Percentiles rank a stretch among this genome's conserved stretches.
Evolutionary conservation across 768 basidiomycete species (phyloP).

Genomic region (Russula dissimulans): DNA sequence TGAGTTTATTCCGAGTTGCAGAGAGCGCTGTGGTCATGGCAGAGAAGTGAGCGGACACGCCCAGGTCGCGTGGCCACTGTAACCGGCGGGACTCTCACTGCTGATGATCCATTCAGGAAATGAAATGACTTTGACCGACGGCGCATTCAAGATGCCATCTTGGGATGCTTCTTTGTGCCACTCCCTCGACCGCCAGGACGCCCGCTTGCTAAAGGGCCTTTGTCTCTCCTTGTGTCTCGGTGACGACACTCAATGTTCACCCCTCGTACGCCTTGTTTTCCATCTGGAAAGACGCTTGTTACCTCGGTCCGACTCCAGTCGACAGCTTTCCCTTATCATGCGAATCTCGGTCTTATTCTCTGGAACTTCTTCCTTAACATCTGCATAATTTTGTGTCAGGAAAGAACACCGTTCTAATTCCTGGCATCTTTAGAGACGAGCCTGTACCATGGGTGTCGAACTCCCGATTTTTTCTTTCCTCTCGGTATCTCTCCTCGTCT

Average conservation of each 20-base stretch:
- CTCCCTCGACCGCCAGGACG: background rate
- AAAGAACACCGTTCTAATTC: conserved; percentile 1
- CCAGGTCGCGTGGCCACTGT: background rate
- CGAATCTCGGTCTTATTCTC: background rate
- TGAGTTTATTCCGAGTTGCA: background rate
- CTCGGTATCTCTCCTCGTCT: conserved; percentile 2
- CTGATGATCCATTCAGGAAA: no score
- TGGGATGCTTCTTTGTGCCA: conserved; percentile 6
- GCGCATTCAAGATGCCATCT: conserved; percentile 12
- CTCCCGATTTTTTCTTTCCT: conserved; percentile 18
- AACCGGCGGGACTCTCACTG: no score
- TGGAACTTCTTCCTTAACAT: background rate
- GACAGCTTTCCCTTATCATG: background rate
- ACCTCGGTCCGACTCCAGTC: background rate
- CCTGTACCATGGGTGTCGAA: conserved; percentile 11
- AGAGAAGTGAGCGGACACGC: background rate
- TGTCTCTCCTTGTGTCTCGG: background rate
- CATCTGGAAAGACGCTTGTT: conserved; percentile 15
- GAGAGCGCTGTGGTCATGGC: conserved; percentile 3
- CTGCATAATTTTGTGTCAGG: background rate
- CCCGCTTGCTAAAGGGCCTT: background rate
- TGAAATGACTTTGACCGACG: no score
- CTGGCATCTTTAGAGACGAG: background rate
- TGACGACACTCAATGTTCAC: background rate
- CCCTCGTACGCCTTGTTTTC: conserved; percentile 9